Evolutionary conservation across 495 filamentous ascomycete species (phyloP), one percentile per base, ranked within the genome.

Genomic region (Pyrenopolyporus hunteri): DNA sequence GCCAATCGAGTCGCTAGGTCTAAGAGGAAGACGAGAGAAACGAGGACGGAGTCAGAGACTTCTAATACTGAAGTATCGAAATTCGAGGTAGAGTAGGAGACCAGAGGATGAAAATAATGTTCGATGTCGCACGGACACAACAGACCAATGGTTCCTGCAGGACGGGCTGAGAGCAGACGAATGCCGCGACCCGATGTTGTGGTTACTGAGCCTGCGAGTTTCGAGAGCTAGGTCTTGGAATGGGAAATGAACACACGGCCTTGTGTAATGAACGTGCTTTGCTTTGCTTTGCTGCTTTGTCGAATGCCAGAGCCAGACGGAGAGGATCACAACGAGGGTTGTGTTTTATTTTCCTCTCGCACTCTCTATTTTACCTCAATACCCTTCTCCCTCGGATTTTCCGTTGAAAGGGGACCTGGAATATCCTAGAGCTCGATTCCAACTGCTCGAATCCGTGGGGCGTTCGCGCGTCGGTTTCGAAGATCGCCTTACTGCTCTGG

Each of bases 131-230:
- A 68, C 66, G 19, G 10, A 22, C 45, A 28, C 36, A 66, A 35
- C 33, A 64, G 31, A 22, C 55, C 43, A 57, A 66, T 62, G 65
- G 63, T 71, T 67, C 63, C 60, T 68, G 68, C 63, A 69, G 31
- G 49, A 54, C 58, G 68, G 69, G 66, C 66, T 60, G 42, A 59
- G 37, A 39, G 57, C 71, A 71, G 57, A 55, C 14, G 44, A 58
- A 68, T 73, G 68, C 43, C 42, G 63, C 49, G 63, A 49, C 46
- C 64, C 64, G 61, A 60, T 42, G 44, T 19, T 55, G 64, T 67
- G 49, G 29, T 29, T 25, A 48, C 26, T 53, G 40, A 49, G 46
- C 26, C 52, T 62, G 48, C 55, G 36, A 53, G 44, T 54, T 57
- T 58, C 57, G 32, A 51, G 20, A 35, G 20, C 26, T 48, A 26